Conservation (phyloP, 306 rosid species). For the Cicer judaicum region DNA sequence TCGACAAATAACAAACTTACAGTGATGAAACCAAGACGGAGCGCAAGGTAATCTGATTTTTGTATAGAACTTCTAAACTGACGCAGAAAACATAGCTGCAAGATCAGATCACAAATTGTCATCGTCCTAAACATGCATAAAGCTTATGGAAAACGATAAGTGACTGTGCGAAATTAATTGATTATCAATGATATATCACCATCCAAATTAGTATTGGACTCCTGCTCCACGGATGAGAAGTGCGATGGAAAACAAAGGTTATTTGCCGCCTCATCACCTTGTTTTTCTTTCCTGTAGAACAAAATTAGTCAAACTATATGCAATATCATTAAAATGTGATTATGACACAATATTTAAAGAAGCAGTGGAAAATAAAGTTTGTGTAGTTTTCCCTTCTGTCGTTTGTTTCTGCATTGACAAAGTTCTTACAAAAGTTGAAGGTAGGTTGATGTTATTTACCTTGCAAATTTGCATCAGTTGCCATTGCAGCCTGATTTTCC, state of each 20-base stretch:
- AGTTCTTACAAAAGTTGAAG: slow-evolving; percentile 8
- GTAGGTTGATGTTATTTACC: slow-evolving; percentile 54
- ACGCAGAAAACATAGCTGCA: slow-evolving; percentile 93
- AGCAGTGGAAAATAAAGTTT: not conserved
- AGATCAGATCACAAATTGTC: slow-evolving; percentile 42
- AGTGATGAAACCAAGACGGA: slow-evolving; percentile 88
- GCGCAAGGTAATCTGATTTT: slow-evolving; percentile 92
- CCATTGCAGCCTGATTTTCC: slow-evolving; percentile 70
- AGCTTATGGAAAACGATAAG: not conserved
- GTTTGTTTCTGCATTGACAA: slow-evolving; percentile 9
- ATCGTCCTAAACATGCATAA: slow-evolving; percentile 11
- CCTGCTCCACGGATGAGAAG: slow-evolving; percentile 99
- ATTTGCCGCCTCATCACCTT: slow-evolving; percentile 90
- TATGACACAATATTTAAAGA: slow-evolving; percentile 21
- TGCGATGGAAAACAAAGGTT: slow-evolving; percentile 87
- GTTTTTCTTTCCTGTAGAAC: slow-evolving; percentile 62
- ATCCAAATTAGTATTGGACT: slow-evolving; percentile 86
- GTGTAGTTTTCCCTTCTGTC: not conserved
- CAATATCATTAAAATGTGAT: slow-evolving; percentile 16
- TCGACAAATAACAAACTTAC: slow-evolving; percentile 52
- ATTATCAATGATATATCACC: slow-evolving; percentile 57
- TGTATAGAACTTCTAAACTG: slow-evolving; percentile 83
- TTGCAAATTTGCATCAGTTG: slow-evolving; percentile 62
- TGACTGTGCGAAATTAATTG: slow-evolving; percentile 7
- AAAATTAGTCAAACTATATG: slow-evolving; percentile 4